A percentile compares a stretch with the other conserved stretches of the same genome.
phyloP scores from a whole-genome alignment of 495 filamentous ascomycete species.

The Penicillium lagena region DNA sequence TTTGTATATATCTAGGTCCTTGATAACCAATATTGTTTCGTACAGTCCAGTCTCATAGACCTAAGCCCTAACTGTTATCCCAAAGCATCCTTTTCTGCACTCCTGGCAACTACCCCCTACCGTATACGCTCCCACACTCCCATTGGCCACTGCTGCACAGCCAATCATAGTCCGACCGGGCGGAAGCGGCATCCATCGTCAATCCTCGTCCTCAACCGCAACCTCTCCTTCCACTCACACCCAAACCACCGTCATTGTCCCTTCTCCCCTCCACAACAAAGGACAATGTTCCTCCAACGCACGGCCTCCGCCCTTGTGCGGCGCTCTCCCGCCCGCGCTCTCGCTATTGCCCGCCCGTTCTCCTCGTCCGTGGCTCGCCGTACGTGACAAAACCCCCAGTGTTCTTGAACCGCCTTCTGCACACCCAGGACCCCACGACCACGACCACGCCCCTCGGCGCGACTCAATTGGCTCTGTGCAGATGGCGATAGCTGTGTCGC shows the following conservation, averaged over 20 bases:
- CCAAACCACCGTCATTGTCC: conserved; percentile 16
- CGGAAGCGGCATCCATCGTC: conserved; percentile 42
- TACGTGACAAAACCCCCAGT: conserved; percentile 28
- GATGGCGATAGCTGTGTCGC: background rate
- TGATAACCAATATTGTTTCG: background rate
- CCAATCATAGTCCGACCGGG: conserved; percentile 25
- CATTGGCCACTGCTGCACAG: conserved; percentile 35
- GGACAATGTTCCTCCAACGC: conserved; percentile 78
- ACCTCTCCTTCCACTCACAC: conserved; percentile 22
- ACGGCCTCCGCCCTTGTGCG: conserved; percentile 65
- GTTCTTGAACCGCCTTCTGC: conserved; percentile 20
- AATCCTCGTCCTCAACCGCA: conserved; percentile 28
- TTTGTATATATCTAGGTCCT: too few relatives aligned
- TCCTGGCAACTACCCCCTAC: conserved; percentile 6
- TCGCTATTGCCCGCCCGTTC: conserved; percentile 40
- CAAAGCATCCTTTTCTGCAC: conserved; percentile 17
- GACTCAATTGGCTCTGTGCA: conserved; percentile 14
- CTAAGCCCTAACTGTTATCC: conserved; percentile 25
- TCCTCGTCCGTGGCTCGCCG: conserved; percentile 42
- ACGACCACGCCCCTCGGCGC: background rate
- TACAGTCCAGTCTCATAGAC: conserved; percentile 2
- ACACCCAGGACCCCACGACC: conserved; percentile 9
- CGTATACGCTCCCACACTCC: conserved; percentile 18
- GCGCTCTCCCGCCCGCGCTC: conserved; percentile 57
- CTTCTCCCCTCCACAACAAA: conserved; percentile 14